phyloP scores from a whole-genome alignment of 108 stramenopile genomes.

The Aurantiochytrium sp. region DNA sequence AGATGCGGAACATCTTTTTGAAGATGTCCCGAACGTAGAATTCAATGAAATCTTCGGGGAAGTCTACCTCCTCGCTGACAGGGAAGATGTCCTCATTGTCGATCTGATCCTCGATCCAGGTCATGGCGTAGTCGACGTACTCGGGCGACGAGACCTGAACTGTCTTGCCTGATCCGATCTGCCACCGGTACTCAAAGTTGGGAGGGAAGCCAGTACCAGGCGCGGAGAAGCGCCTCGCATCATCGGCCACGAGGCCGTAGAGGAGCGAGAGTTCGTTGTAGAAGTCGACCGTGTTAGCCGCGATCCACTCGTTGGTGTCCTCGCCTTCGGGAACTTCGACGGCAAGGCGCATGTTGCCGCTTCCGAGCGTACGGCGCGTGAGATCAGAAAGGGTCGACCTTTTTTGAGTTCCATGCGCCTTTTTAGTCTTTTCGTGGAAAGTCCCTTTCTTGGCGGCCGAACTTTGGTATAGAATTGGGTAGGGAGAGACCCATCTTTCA shows the following conservation, averaged over 20 bases:
- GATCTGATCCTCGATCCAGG: slow-evolving; percentile 41
- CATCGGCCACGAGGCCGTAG: slow-evolving; percentile 38
- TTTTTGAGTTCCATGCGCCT: neutral
- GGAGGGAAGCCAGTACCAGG: neutral
- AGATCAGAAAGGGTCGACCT: neutral
- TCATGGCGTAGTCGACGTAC: slow-evolving; percentile 50
- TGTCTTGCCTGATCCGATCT: neutral
- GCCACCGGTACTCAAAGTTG: slow-evolving; percentile 35
- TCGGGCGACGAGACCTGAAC: slow-evolving; percentile 25
- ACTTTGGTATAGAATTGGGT: too few relatives aligned
- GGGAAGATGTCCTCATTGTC: slow-evolving; percentile 7
- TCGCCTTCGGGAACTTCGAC: slow-evolving; percentile 20
- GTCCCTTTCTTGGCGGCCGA: too few relatives aligned
- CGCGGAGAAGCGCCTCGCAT: neutral
- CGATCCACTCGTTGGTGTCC: slow-evolving; percentile 53
- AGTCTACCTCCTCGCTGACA: neutral
- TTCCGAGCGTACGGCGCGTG: neutral
- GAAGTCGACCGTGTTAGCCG: slow-evolving; percentile 56
- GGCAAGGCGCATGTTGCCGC: neutral
- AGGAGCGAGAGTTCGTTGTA: slow-evolving; percentile 51
- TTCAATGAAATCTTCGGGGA: slow-evolving; percentile 39
- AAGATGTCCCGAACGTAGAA: slow-evolving; percentile 33
- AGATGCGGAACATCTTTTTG: slow-evolving; percentile 50
- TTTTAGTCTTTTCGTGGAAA: neutral
- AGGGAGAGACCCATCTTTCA: too few relatives aligned